Percentiles rank a stretch among this genome's conserved stretches.
phyloP scores from a whole-genome alignment of 1,284 basidiomycete species.

The Neolentinus lepideus region DNA sequence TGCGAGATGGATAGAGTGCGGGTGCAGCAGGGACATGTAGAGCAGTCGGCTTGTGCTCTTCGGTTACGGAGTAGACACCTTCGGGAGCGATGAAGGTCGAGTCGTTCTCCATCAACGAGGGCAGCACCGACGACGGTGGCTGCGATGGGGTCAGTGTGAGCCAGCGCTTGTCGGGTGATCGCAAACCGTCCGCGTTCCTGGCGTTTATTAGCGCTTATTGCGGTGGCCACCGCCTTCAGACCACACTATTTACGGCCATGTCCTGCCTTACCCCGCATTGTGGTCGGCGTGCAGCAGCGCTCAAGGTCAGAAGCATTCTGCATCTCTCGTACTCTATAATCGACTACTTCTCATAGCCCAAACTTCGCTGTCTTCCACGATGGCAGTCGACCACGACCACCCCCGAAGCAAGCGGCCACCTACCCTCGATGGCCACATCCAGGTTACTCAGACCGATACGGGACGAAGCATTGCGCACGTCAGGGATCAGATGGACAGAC shows the following conservation, averaged over 20 bases:
- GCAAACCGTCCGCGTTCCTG: too few species aligned
- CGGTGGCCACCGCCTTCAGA: background rate
- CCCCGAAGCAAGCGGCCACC: constrained; percentile 68
- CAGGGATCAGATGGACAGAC: constrained; percentile 66
- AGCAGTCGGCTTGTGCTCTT: constrained; percentile 67
- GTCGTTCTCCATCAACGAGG: constrained; percentile 64
- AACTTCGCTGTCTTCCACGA: constrained; percentile 23
- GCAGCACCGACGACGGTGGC: constrained; percentile 4
- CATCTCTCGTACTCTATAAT: background rate
- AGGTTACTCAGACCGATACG: constrained; percentile 52
- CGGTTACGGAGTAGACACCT: constrained; percentile 80
- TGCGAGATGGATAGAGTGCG: constrained; percentile 49
- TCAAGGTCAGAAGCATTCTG: background rate
- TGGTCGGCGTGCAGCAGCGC: background rate
- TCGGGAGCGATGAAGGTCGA: constrained; percentile 80
- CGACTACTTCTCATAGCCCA: background rate
- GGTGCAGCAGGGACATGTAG: constrained; percentile 39
- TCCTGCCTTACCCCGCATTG: constrained; percentile 5
- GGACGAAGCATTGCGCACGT: constrained; percentile 64
- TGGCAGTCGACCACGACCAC: constrained; percentile 51
- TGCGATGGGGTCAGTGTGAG: background rate
- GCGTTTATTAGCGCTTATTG: background rate
- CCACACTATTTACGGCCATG: background rate
- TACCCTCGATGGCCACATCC: constrained; percentile 63
- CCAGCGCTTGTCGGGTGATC: background rate